Percentiles rank a stretch among this genome's conserved stretches.
Conservation (phyloP, 1,284 basidiomycete genomes). For the Apiotrichum mycotoxinovorans region DNA sequence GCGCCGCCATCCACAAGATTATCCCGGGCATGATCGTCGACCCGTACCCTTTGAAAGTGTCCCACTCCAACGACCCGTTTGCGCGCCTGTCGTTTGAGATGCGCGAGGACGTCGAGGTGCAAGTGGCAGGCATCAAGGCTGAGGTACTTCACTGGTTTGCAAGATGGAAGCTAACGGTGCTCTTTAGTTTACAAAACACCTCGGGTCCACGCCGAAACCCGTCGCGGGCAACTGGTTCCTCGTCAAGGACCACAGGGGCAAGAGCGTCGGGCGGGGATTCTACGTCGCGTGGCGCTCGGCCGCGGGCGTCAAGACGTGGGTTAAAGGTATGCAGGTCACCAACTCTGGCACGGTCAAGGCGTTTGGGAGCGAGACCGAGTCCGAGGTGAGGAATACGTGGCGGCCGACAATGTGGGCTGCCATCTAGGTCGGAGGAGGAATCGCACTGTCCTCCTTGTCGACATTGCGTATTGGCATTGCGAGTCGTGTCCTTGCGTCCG, state of each 20-base stretch:
- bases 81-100: too few relatives aligned
- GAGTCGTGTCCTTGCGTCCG: too few relatives aligned
- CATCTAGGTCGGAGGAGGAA: background rate
- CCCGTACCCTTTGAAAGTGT: too few relatives aligned
- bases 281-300: background rate
- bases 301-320: background rate
- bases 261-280: background rate
- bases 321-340: background rate
- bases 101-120: too few relatives aligned
- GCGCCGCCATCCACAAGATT: too few relatives aligned
- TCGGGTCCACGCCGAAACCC: background rate
- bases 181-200: background rate
- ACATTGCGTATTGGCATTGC: too few relatives aligned
- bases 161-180: background rate
- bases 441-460: too few relatives aligned
- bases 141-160: background rate
- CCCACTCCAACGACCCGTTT: too few relatives aligned
- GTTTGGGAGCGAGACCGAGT: background rate
- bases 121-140: too few relatives aligned
- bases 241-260: background rate
- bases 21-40: too few relatives aligned
- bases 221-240: background rate
- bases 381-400: background rate
- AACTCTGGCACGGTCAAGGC: background rate
- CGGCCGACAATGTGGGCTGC: background rate